Evolutionary conservation across 2,329 filamentous ascomycete genomes (phyloP).

Genomic region (Apiospora koreana): DNA sequence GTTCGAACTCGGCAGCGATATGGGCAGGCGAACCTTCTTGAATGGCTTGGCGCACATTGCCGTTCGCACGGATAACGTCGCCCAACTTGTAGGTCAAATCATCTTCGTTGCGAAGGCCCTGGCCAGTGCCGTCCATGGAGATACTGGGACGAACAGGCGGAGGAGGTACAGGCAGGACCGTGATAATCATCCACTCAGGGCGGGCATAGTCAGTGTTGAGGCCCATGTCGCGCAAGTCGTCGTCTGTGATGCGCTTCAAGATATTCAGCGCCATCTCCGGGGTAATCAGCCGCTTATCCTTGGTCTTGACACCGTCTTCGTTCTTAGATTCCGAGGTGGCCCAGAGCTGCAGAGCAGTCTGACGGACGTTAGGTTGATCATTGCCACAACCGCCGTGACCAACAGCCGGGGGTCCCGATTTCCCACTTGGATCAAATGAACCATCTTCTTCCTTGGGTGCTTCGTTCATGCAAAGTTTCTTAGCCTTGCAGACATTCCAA

Average conservation of each 20-base stretch:
- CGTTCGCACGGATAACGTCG: constrained; percentile 97
- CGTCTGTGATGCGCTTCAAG: constrained; percentile 79
- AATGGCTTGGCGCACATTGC: constrained; percentile 88
- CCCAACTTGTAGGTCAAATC: constrained; percentile 99
- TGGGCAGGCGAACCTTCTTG: constrained; percentile 90
- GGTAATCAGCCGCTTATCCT: constrained; percentile 80
- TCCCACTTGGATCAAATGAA: constrained; percentile 62
- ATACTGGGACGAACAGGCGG: constrained; percentile 96
- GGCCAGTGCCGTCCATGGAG: constrained; percentile 91
- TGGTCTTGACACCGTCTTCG: constrained; percentile 72
- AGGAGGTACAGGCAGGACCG: constrained; percentile 90
- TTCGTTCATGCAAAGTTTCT: constrained; percentile 81
- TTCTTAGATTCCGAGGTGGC: constrained; percentile 74
- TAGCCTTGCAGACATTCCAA: constrained; percentile 89
- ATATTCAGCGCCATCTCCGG: constrained; percentile 84
- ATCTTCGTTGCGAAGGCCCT: constrained; percentile 93
- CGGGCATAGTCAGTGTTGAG: constrained; percentile 93
- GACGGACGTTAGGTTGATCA: constrained; percentile 81
- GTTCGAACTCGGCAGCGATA: constrained; percentile 87
- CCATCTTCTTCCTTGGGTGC: constrained; percentile 69
- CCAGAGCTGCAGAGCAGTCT: constrained; percentile 81
- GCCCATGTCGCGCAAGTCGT: constrained; percentile 83
- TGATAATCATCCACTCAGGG: constrained; percentile 98
- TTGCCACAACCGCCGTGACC: constrained; percentile 94
- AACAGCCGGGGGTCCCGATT: constrained; percentile 53